Evolutionary conservation across 1,139 yeast genomes (phyloP).

Genomic region (Pneumocystis canis): DNA sequence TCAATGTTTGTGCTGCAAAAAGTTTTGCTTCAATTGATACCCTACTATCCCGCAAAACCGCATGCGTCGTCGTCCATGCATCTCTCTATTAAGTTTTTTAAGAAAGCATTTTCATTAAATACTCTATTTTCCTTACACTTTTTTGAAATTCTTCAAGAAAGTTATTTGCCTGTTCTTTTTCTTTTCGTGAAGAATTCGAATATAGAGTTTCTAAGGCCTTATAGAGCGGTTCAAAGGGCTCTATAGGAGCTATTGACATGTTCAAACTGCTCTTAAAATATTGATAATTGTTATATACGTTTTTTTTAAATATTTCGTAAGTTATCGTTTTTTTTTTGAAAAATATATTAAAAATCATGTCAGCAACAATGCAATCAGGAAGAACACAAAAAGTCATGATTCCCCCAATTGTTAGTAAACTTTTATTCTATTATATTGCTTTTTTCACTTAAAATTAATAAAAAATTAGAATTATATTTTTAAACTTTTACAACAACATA

Average conservation of each 20-base stretch:
- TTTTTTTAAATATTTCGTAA: conserved; percentile 9
- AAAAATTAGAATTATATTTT: conserved; percentile 48
- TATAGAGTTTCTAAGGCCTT: conserved; percentile 52
- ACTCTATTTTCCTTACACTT: conserved; percentile 27
- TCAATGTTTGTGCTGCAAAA: conserved; percentile 80
- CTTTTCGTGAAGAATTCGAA: conserved; percentile 35
- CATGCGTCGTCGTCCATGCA: conserved; percentile 29
- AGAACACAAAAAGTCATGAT: conserved; percentile 14
- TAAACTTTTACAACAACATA: conserved; percentile 70
- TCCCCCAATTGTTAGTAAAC: conserved; percentile 10
- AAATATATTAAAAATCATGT: neutral
- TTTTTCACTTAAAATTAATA: neutral
- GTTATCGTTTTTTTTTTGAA: no score
- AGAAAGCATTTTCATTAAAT: neutral
- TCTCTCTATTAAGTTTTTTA: conserved; percentile 19
- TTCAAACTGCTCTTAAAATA: neutral
- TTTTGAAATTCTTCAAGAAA: conserved; percentile 73
- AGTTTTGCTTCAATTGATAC: conserved; percentile 41
- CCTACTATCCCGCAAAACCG: conserved; percentile 21
- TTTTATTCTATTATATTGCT: no score
- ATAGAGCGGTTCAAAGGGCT: conserved; percentile 16
- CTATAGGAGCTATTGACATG: neutral
- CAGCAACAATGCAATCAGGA: conserved; percentile 2
- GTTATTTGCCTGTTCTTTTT: conserved; percentile 47
- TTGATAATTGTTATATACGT: conserved; percentile 11